Conservation (phyloP, 1,284 basidiomycete species). For the Cystobasidium pallidum region DNA sequence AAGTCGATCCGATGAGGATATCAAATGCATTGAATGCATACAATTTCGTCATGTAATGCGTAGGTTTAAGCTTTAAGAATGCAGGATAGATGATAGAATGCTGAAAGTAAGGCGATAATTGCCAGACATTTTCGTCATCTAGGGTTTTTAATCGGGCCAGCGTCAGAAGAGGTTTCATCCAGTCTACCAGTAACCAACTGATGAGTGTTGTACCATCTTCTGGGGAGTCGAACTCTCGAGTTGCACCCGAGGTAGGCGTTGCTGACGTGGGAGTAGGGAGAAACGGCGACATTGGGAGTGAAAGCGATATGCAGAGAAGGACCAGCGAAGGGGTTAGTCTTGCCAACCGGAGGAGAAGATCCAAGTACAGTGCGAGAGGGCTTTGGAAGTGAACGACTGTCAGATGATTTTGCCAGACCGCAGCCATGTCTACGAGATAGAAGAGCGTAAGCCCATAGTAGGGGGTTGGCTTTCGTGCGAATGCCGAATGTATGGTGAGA, state of each 20-base stretch:
- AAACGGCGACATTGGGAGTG: constrained; percentile 26
- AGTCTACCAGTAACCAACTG: constrained; percentile 32
- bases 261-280: constrained; percentile 11
- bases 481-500: constrained; percentile 7
- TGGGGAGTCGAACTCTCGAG: constrained; percentile 25
- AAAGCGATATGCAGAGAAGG: constrained; percentile 9
- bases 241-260: not conserved
- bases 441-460: constrained; percentile 27
- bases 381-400: not conserved
- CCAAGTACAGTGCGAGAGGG: not conserved
- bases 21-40: constrained; percentile 42
- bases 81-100: constrained; percentile 38
- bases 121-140: constrained; percentile 38
- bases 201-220: constrained; percentile 37
- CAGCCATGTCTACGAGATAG: constrained; percentile 28
- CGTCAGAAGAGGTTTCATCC: constrained; percentile 30
- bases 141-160: constrained; percentile 14
- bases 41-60: constrained; percentile 20
- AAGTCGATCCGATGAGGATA: constrained; percentile 20
- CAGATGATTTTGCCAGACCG: constrained; percentile 8
- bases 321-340: not conserved
- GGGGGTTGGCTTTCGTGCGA: constrained; percentile 21
- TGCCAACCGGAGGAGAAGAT: not conserved
- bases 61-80: constrained; percentile 4
- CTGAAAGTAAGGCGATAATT: constrained; percentile 42